A percentile compares a stretch with the other conserved stretches of the same genome.
Evolutionary conservation across 2,329 filamentous ascomycete genomes (phyloP).

Genomic region (Magnaporthales sp.): DNA sequence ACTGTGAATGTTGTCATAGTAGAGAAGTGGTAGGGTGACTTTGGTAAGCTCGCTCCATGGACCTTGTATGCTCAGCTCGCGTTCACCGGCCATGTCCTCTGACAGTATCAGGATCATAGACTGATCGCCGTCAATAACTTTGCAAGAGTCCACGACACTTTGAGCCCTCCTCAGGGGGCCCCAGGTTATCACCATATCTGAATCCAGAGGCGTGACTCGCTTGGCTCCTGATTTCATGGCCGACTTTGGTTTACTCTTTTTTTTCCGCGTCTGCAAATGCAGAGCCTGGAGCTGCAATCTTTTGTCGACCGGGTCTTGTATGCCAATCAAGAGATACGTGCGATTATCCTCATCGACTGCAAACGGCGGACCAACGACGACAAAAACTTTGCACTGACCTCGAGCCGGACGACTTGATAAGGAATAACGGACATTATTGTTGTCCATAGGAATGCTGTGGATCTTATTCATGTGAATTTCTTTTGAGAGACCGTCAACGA

Average conservation of each 20-base stretch:
- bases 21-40: slow-evolving; percentile 53
- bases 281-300: slow-evolving; percentile 60
- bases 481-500: slow-evolving; percentile 58
- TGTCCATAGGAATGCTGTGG: slow-evolving; percentile 56
- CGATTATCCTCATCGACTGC: slow-evolving; percentile 43
- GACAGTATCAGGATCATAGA: slow-evolving; percentile 64
- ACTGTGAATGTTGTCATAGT: slow-evolving; percentile 49
- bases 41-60: slow-evolving; percentile 67
- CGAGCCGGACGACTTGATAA: slow-evolving; percentile 42
- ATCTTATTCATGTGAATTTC: slow-evolving; percentile 67
- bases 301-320: slow-evolving; percentile 61
- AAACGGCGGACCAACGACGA: slow-evolving; percentile 51
- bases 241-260: slow-evolving; percentile 9
- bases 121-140: slow-evolving; percentile 56
- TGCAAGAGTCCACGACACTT: slow-evolving; percentile 65
- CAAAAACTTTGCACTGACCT: slow-evolving; percentile 55
- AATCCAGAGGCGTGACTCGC: slow-evolving; percentile 12
- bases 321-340: slow-evolving; percentile 54
- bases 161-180: slow-evolving; percentile 50
- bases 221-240: slow-evolving; percentile 6
- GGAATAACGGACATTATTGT: slow-evolving; percentile 52
- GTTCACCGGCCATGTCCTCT: slow-evolving; percentile 52
- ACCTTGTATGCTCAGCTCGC: slow-evolving; percentile 63
- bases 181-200: slow-evolving; percentile 30
- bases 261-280: slow-evolving; percentile 37